A percentile compares a stretch with the other conserved stretches of the same genome.
Evolutionary conservation across 1,284 basidiomycete species (phyloP).

Genomic region (Ceratobasidium sp.): DNA sequence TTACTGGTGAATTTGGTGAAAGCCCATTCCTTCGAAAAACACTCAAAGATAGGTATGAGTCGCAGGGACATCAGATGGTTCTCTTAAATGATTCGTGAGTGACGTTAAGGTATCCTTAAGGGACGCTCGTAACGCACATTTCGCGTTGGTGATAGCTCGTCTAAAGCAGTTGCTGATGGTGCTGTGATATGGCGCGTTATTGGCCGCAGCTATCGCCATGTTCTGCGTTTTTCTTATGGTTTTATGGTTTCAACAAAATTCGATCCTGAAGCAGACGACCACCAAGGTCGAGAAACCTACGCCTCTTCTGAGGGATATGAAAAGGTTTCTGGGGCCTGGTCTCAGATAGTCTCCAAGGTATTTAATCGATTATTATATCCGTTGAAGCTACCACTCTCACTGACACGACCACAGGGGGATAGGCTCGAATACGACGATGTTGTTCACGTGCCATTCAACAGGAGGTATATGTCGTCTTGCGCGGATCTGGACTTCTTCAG

Average conservation of each 20-base stretch:
- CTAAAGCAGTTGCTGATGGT: conserved; percentile 21
- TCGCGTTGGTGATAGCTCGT: background rate
- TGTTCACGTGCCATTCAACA: too few species aligned
- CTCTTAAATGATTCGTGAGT: conserved; percentile 26
- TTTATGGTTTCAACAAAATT: too few species aligned
- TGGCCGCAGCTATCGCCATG: background rate
- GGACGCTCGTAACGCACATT: background rate
- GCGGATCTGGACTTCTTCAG: too few species aligned
- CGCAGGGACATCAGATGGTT: background rate
- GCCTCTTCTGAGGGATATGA: conserved; percentile 14
- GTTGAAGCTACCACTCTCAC: too few species aligned
- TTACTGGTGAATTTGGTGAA: conserved; percentile 21
- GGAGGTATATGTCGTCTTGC: too few species aligned
- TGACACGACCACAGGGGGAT: too few species aligned
- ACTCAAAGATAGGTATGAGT: conserved; percentile 4
- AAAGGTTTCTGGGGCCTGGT: conserved; percentile 32
- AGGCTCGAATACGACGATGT: too few species aligned
- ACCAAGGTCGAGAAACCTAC: too few species aligned
- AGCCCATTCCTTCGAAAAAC: conserved; percentile 14
- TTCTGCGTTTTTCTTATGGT: too few species aligned
- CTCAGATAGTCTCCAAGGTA: conserved; percentile 4
- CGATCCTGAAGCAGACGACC: too few species aligned
- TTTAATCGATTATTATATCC: too few species aligned
- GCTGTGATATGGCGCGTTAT: conserved; percentile 15
- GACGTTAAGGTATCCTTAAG: background rate